Percentiles rank a stretch among this genome's conserved stretches.
Conservation (phyloP, 2,329 filamentous ascomycete genomes). For the Microsporum ferrugineum region DNA sequence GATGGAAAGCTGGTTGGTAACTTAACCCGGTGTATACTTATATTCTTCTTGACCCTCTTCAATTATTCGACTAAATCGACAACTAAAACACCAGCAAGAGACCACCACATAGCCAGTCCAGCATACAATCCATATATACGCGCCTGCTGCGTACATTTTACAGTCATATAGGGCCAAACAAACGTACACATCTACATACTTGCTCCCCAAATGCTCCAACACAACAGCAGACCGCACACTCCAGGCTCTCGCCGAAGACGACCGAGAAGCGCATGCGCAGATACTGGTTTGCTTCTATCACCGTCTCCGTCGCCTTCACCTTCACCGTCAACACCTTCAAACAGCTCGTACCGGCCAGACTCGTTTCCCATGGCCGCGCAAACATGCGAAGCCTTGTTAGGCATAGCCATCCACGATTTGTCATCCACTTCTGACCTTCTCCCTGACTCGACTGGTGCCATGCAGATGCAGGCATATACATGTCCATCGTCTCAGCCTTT, state of each 20-base stretch:
- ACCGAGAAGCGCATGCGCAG: not conserved
- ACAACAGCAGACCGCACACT: not conserved
- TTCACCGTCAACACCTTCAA: not conserved
- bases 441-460: not conserved
- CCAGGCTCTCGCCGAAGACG: not conserved
- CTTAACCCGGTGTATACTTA: not conserved
- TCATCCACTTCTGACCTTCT: not conserved
- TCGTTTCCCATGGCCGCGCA: constrained; percentile 1
- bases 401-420: constrained; percentile 5
- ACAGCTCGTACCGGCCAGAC: not conserved
- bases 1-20: not conserved
- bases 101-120: not conserved
- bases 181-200: not conserved
- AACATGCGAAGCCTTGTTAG: constrained; percentile 6
- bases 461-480: constrained; percentile 1
- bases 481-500: constrained; percentile 3
- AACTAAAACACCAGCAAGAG: not conserved
- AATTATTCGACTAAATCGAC: not conserved
- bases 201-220: not conserved
- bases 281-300: not conserved
- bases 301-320: not conserved
- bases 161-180: not conserved
- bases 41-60: not conserved
- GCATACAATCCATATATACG: not conserved
- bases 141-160: not conserved